Evolutionary conservation across 2,329 filamentous ascomycete genomes (phyloP), one percentile per base, ranked within the genome.

Genomic region (Apiospora koreana): DNA sequence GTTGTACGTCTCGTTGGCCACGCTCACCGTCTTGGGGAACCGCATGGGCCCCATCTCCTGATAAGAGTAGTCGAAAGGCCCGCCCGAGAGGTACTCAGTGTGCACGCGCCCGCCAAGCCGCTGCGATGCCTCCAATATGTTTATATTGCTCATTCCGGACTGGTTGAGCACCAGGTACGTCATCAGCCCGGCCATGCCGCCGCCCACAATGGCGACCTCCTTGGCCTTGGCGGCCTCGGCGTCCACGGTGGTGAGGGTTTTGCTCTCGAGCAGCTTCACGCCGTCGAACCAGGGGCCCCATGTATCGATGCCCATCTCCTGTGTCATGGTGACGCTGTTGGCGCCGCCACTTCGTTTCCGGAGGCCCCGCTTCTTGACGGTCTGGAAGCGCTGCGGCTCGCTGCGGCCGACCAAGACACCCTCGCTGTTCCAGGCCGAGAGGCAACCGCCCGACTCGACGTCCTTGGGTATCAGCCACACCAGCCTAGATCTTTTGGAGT

Each of bases 21-120:
- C 83, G 38, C 84, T 83, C 2, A 84, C 77, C 2, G 83, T 84
- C 21, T 87, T 82, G 0, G 90, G 90, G 73, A 92, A 89, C 2
- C 89, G 82, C 89, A 92, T 92, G 0, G 89, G 88, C 0, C 90
- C 90, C 87, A 85, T 86, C 76, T 92, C 90, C 74, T 92, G 89
- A 77, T 92, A 92, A 25, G 89, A 89, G 75, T 92, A 92, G 71
- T 91, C 84, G 25, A 86, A 85, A 0, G 88, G 87, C 0, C 83
- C 87, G 4, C 86, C 87, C 2, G 85, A 85, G 1, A 92, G 83
- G 69, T 92, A 92, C 69, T 85, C 85, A 1, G 90, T 92, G 70
- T 88, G 88, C 0, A 92, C 86, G 25, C 91, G 86, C 3, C 90
- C 90, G 21, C 91, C 91, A 18, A 92, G 83, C 9, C 90, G 83